A percentile compares a stretch with the other conserved stretches of the same genome.
Conservation (phyloP, 495 filamentous ascomycete genomes). For the Talaromyces wortmannii region DNA sequence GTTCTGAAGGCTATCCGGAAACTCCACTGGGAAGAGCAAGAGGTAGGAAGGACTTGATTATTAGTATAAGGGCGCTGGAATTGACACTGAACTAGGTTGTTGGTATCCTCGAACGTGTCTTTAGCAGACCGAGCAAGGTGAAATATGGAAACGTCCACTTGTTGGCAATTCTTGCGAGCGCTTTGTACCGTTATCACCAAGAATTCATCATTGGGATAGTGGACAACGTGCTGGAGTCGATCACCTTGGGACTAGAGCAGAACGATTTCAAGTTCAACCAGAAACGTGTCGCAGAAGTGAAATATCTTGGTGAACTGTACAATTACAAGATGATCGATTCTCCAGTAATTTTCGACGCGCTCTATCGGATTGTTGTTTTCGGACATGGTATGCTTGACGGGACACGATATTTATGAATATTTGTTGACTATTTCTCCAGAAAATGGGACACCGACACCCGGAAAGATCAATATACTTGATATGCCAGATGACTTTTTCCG, state of each 20-base stretch:
- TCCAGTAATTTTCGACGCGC: conserved; percentile 86
- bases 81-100: conserved; percentile 52
- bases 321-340: conserved; percentile 98
- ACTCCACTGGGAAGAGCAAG: conserved; percentile 92
- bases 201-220: conserved; percentile 83
- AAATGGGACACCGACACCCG: conserved; percentile 75
- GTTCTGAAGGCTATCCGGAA: conserved; percentile 89
- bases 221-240: conserved; percentile 83
- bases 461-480: conserved; percentile 68
- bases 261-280: conserved; percentile 99
- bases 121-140: conserved; percentile 92
- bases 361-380: conserved; percentile 91
- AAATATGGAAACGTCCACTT: conserved; percentile 97
- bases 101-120: conserved; percentile 78
- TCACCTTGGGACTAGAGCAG: conserved; percentile 81
- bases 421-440: conserved; percentile 21
- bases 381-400: conserved; percentile 59
- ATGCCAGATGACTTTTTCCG: conserved; percentile 94
- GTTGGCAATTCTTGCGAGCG: conserved; percentile 83
- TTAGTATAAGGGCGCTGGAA: background rate
- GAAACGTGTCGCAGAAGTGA: conserved; percentile 89
- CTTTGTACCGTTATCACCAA: conserved; percentile 84
- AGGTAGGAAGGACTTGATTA: conserved; percentile 43
- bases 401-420: background rate
- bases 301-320: conserved; percentile 95